Conservation (phyloP, 2,329 filamentous ascomycete genomes). For the Fusarium paranaense region DNA sequence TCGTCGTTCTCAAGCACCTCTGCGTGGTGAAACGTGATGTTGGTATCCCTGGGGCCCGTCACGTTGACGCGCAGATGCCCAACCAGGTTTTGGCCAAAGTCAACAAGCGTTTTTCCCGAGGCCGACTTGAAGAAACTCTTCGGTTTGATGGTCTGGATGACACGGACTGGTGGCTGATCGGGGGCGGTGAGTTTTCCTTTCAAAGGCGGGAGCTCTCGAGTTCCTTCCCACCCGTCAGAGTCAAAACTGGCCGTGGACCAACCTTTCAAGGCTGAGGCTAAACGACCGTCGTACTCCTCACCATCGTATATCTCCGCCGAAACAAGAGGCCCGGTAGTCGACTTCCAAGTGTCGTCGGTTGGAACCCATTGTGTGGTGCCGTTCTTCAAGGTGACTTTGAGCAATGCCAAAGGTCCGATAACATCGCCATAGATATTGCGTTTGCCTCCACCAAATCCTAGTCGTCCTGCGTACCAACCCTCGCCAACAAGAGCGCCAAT, state of each 20-base stretch:
- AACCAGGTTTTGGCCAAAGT: constrained; percentile 70
- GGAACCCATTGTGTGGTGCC: constrained; percentile 43
- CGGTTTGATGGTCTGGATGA: constrained; percentile 44
- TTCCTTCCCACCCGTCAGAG: constrained; percentile 52
- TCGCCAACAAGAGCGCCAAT: constrained; percentile 58
- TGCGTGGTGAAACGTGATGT: constrained; percentile 61
- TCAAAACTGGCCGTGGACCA: constrained; percentile 50
- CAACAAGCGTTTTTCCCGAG: constrained; percentile 59
- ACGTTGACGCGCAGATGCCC: constrained; percentile 59
- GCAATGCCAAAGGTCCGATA: constrained; percentile 51
- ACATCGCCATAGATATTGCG: constrained; percentile 51
- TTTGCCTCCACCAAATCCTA: constrained; percentile 36
- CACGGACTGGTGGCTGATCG: constrained; percentile 56
- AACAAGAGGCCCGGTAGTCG: constrained; percentile 46
- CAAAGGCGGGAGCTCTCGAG: not conserved
- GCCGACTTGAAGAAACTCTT: constrained; percentile 51
- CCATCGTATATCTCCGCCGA: constrained; percentile 62
- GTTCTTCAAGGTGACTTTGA: constrained; percentile 51
- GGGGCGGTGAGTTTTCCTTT: constrained; percentile 44
- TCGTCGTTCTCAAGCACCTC: constrained; percentile 66
- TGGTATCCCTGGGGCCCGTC: constrained; percentile 51
- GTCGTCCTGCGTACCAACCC: constrained; percentile 59
- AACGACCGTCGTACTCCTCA: constrained; percentile 60
- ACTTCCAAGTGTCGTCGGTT: constrained; percentile 54
- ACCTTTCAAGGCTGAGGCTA: constrained; percentile 39